phyloP scores from a whole-genome alignment of 768 basidiomycete genomes.

The Mycena amicta region DNA sequence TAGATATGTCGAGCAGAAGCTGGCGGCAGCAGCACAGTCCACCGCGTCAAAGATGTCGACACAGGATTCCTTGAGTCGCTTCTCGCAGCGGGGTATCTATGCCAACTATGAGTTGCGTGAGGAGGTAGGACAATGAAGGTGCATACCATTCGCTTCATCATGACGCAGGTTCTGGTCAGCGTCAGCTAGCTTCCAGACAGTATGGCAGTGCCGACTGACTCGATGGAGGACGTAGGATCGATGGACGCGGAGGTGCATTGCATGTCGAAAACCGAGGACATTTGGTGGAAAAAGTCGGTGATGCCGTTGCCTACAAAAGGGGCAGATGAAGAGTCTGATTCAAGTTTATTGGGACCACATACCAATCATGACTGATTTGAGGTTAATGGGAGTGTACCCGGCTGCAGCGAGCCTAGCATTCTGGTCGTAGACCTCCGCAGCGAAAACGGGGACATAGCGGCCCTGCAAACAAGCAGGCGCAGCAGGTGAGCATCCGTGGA shows the following conservation, averaged over 20 bases:
- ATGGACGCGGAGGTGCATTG: slow-evolving; percentile 47
- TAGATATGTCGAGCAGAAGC: slow-evolving; percentile 64
- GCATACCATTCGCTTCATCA: slow-evolving; percentile 45
- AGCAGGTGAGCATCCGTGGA: not conserved
- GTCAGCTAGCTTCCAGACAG: slow-evolving; percentile 1
- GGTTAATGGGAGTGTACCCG: slow-evolving; percentile 51
- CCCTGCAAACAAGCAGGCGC: slow-evolving; percentile 34
- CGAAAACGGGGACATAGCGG: slow-evolving; percentile 54
- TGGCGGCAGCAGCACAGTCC: slow-evolving; percentile 65
- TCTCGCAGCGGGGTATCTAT: slow-evolving; percentile 70
- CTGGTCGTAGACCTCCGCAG: slow-evolving; percentile 50
- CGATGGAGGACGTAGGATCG: slow-evolving; percentile 38
- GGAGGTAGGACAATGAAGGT: not conserved
- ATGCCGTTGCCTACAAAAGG: slow-evolving; percentile 43
- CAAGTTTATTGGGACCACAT: slow-evolving; percentile 25
- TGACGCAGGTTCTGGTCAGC: slow-evolving; percentile 37
- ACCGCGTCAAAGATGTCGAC: slow-evolving; percentile 68
- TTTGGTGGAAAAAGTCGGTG: slow-evolving; percentile 42
- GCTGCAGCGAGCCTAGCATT: slow-evolving; percentile 40
- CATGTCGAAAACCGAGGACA: slow-evolving; percentile 47
- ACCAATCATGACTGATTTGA: slow-evolving; percentile 50
- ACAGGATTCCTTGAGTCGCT: slow-evolving; percentile 58
- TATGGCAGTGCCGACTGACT: slow-evolving; percentile 23
- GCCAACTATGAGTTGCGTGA: slow-evolving; percentile 38
- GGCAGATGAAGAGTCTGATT: not conserved